Evolutionary conservation across 108 stramenopile genomes (phyloP).

Genomic region (Nitzschia sp.): DNA sequence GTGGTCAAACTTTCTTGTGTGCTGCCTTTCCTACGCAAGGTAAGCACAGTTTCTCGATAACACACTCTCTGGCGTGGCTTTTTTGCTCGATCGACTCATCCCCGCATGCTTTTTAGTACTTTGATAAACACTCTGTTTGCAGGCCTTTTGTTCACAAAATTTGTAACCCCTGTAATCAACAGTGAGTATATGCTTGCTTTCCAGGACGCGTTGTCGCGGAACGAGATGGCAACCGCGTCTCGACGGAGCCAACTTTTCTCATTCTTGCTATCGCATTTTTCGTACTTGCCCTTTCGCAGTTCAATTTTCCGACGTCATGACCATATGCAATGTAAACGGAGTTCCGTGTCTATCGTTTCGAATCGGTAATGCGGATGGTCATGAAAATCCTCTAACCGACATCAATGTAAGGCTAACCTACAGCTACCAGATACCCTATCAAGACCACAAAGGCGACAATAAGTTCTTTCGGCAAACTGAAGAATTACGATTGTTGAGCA

Average conservation of each 20-base stretch:
- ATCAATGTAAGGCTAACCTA: constrained; percentile 32
- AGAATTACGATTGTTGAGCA: constrained; percentile 11
- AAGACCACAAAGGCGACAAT: constrained; percentile 14
- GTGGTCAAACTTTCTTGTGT: constrained; percentile 9
- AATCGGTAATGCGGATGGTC: constrained; percentile 32
- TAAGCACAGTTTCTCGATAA: no score
- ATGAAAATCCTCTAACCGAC: constrained; percentile 26
- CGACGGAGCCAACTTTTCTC: no score
- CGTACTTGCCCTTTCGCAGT: no score
- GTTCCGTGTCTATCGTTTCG: constrained; percentile 31
- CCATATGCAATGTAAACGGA: constrained; percentile 30
- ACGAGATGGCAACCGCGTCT: no score
- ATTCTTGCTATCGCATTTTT: no score
- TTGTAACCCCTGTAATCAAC: constrained; percentile 29
- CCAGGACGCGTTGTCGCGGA: no score
- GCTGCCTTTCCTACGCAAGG: not conserved
- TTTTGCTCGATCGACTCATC: no score
- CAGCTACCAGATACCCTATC: constrained; percentile 28
- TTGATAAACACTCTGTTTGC: constrained; percentile 29
- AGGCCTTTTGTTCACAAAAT: constrained; percentile 26
- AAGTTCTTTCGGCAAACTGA: constrained; percentile 33
- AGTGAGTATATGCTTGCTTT: no score
- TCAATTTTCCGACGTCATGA: constrained; percentile 22
- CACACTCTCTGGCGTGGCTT: no score
- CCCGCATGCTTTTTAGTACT: no score